phyloP scores from a whole-genome alignment of 495 filamentous ascomycete species.

The Bombardia bombarda region DNA sequence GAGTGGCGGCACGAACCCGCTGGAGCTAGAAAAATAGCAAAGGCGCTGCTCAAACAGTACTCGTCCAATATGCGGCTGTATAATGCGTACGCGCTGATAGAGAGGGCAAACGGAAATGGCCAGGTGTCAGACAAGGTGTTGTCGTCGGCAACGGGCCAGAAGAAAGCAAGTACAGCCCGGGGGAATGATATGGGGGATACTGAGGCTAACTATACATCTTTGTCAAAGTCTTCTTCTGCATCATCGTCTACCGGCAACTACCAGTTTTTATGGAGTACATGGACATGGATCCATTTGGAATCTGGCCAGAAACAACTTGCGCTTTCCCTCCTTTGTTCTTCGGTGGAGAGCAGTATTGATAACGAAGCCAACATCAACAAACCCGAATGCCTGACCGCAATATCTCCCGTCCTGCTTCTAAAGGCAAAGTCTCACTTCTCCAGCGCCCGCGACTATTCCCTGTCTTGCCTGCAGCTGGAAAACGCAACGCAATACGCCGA shows the following conservation, averaged over 20 bases:
- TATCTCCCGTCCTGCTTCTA: slow-evolving; percentile 38
- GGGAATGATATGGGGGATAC: too few species aligned
- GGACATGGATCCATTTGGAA: slow-evolving; percentile 62
- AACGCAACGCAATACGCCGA: slow-evolving; percentile 50
- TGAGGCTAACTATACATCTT: too few species aligned
- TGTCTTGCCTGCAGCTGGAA: slow-evolving; percentile 38
- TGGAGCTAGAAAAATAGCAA: slow-evolving; percentile 63
- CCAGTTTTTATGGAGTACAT: slow-evolving; percentile 59
- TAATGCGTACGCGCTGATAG: slow-evolving; percentile 68
- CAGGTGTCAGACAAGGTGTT: slow-evolving; percentile 57
- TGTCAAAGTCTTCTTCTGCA: too few species aligned
- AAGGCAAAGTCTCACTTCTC: slow-evolving; percentile 50
- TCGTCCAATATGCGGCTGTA: slow-evolving; percentile 61
- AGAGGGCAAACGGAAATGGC: slow-evolving; percentile 49
- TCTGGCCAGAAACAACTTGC: slow-evolving; percentile 25
- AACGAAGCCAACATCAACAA: not conserved
- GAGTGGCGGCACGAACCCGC: slow-evolving; percentile 49
- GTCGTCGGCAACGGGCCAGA: slow-evolving; percentile 38
- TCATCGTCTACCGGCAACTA: slow-evolving; percentile 26
- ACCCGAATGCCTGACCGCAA: slow-evolving; percentile 1
- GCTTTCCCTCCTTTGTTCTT: slow-evolving; percentile 22
- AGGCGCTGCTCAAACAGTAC: slow-evolving; percentile 59
- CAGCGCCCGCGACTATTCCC: slow-evolving; percentile 46
- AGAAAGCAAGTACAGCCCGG: slow-evolving; percentile 9
- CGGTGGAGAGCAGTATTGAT: slow-evolving; percentile 15